Evolutionary conservation across 1,284 basidiomycete species (phyloP).

Genomic region (Peniophora sp.): DNA sequence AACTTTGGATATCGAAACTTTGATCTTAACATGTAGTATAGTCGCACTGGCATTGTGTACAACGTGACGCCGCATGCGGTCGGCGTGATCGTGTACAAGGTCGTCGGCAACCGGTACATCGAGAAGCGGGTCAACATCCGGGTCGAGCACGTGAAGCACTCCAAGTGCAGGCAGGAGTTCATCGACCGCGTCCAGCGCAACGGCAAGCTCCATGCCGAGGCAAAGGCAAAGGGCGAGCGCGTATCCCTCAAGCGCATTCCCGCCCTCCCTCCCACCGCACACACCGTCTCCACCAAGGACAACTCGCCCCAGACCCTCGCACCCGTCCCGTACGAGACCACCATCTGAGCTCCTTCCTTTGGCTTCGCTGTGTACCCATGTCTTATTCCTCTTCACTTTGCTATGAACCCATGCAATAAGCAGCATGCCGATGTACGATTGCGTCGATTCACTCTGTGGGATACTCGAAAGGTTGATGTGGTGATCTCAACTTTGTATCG

Average conservation of each 20-base stretch:
- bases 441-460: too few species aligned
- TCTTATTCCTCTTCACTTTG: slow-evolving; percentile 3
- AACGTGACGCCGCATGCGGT: slow-evolving; percentile 95
- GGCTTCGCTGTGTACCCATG: slow-evolving; percentile 4
- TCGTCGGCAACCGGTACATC: slow-evolving; percentile 98
- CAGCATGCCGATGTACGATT: slow-evolving; percentile 1
- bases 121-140: slow-evolving; percentile 99
- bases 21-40: slow-evolving; percentile 22
- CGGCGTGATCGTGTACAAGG: slow-evolving; percentile 97
- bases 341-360: slow-evolving; percentile 41
- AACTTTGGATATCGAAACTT: neutral
- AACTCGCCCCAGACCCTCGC: slow-evolving; percentile 93
- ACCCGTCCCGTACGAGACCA: slow-evolving; percentile 86
- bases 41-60: slow-evolving; percentile 96
- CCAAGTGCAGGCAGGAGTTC: slow-evolving; percentile 98
- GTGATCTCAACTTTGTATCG: too few species aligned
- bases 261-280: slow-evolving; percentile 75
- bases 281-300: slow-evolving; percentile 64
- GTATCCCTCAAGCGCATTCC: slow-evolving; percentile 86
- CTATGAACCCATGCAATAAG: slow-evolving; percentile 8
- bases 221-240: slow-evolving; percentile 84
- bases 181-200: slow-evolving; percentile 94
- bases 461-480: too few species aligned
- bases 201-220: slow-evolving; percentile 77
- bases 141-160: slow-evolving; percentile 97